Percentiles rank a stretch among this genome's conserved stretches.
Conservation (phyloP, 1,139 yeast genomes). For the Pichiaceae sp. region DNA sequence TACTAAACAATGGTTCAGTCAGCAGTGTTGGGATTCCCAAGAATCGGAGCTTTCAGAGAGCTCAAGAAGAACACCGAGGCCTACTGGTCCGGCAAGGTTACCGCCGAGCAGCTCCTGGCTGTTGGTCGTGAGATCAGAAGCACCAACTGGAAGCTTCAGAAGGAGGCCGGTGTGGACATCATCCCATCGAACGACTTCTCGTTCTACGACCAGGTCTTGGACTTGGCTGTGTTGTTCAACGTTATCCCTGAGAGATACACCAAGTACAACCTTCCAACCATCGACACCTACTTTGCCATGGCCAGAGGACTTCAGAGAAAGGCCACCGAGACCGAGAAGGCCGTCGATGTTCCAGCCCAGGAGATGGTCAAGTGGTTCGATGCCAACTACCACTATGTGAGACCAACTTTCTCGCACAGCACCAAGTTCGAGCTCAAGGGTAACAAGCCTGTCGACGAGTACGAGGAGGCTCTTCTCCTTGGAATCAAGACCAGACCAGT, state of each 20-base stretch:
- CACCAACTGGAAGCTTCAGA: slow-evolving; percentile 95
- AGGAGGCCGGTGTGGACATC: slow-evolving; percentile 94
- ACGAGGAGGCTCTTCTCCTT: slow-evolving; percentile 92
- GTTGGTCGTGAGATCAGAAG: slow-evolving; percentile 95
- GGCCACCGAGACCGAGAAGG: slow-evolving; percentile 79
- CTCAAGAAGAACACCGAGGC: slow-evolving; percentile 97
- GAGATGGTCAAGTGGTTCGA: slow-evolving; percentile 99
- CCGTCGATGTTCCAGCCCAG: slow-evolving; percentile 96
- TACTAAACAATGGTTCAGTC: slow-evolving; percentile 72
- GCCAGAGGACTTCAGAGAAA: slow-evolving; percentile 99
- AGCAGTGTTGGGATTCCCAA: slow-evolving; percentile 98
- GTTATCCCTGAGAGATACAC: slow-evolving; percentile 96
- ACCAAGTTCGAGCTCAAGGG: slow-evolving; percentile 95
- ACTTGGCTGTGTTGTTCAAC: slow-evolving; percentile 85
- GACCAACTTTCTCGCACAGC: slow-evolving; percentile 96
- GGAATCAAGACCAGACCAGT: slow-evolving; percentile 98
- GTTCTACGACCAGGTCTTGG: slow-evolving; percentile 94
- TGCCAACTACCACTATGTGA: slow-evolving; percentile 98
- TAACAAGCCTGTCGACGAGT: slow-evolving; percentile 94
- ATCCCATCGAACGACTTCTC: slow-evolving; percentile 98
- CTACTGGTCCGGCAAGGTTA: slow-evolving; percentile 94
- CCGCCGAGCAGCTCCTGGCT: slow-evolving; percentile 78
- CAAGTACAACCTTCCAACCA: slow-evolving; percentile 80
- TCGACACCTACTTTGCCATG: slow-evolving; percentile 96
- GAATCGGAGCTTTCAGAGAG: slow-evolving; percentile 98